Conservation (phyloP, 2,329 filamentous ascomycete species). For the Fusarium ambrosium region DNA sequence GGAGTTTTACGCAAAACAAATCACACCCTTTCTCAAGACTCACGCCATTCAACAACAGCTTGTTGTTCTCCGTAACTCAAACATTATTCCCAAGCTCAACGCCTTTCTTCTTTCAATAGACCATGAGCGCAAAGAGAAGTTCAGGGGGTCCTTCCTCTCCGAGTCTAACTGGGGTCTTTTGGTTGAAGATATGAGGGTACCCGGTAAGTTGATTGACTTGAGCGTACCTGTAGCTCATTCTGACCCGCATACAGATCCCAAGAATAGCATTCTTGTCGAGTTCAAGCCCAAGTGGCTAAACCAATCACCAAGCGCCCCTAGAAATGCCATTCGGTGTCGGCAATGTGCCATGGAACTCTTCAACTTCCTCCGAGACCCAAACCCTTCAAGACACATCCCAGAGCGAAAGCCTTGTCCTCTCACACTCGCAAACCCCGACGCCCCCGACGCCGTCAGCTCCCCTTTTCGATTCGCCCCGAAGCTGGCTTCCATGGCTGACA, state of each 20-base stretch:
- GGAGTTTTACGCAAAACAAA: conserved; percentile 52
- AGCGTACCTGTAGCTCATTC: conserved; percentile 1
- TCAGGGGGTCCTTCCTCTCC: conserved; percentile 64
- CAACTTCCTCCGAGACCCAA: conserved; percentile 52
- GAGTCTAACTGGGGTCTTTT: conserved; percentile 75
- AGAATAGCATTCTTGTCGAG: conserved; percentile 67
- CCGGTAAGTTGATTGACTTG: conserved; percentile 42
- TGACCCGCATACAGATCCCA: conserved; percentile 41
- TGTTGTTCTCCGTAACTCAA: conserved; percentile 53
- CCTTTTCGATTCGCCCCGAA: conserved; percentile 57
- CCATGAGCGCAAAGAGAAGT: conserved; percentile 58
- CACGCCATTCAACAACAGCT: conserved; percentile 55
- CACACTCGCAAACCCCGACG: conserved; percentile 68
- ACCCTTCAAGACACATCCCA: conserved; percentile 51
- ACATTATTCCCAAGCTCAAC: conserved; percentile 63
- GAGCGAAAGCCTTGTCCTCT: conserved; percentile 72
- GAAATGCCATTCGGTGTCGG: conserved; percentile 74
- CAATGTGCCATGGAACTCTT: conserved; percentile 74
- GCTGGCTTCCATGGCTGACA: conserved; percentile 32
- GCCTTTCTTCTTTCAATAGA: conserved; percentile 65
- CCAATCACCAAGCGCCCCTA: conserved; percentile 80
- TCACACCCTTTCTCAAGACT: conserved; percentile 52
- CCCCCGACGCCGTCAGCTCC: conserved; percentile 58
- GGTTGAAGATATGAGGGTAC: conserved; percentile 76
- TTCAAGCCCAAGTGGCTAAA: conserved; percentile 90